Conservation (phyloP, 2,329 filamentous ascomycete genomes). For the Anisogramma anomala region DNA sequence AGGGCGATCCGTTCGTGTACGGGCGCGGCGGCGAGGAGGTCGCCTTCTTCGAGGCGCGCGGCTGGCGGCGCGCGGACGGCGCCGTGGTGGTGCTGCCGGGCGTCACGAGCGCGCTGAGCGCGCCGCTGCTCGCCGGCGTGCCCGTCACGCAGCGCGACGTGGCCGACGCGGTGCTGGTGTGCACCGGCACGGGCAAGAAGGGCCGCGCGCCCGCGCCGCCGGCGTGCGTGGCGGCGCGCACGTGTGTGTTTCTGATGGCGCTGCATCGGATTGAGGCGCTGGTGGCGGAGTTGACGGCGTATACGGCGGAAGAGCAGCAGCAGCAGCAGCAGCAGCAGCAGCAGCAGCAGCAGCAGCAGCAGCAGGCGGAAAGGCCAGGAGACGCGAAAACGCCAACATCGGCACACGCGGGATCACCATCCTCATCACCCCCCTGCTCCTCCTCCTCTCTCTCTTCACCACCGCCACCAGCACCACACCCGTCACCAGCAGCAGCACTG, state of each 20-base stretch:
- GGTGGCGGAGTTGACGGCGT: conserved; percentile 54
- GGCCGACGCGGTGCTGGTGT: conserved; percentile 88
- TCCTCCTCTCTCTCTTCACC: no score
- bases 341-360: not conserved
- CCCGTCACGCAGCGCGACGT: conserved; percentile 82
- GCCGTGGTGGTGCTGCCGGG: conserved; percentile 66
- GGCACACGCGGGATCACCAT: no score
- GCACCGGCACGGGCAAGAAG: conserved; percentile 89
- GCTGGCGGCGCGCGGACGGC: conserved; percentile 41
- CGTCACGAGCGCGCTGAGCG: conserved; percentile 77
- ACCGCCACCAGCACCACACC: no score
- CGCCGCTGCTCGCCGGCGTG: conserved; percentile 78
- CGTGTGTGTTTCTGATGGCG: conserved; percentile 91
- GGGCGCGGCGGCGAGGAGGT: conserved; percentile 91
- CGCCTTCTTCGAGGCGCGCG: conserved; percentile 64
- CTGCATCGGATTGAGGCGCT: conserved; percentile 71
- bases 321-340: not conserved
- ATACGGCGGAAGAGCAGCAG: conserved; percentile 23
- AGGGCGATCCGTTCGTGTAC: conserved; percentile 94
- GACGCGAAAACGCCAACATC: not conserved
- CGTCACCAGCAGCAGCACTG: conserved; percentile 14
- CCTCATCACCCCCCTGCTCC: no score
- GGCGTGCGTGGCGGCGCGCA: conserved; percentile 62
- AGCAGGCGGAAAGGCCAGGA: not conserved
- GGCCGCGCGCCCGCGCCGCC: conserved; percentile 75